Percentiles rank a stretch among this genome's conserved stretches.
Conservation (phyloP, 495 filamentous ascomycete genomes). For the Astrothelium subdiscretum region DNA sequence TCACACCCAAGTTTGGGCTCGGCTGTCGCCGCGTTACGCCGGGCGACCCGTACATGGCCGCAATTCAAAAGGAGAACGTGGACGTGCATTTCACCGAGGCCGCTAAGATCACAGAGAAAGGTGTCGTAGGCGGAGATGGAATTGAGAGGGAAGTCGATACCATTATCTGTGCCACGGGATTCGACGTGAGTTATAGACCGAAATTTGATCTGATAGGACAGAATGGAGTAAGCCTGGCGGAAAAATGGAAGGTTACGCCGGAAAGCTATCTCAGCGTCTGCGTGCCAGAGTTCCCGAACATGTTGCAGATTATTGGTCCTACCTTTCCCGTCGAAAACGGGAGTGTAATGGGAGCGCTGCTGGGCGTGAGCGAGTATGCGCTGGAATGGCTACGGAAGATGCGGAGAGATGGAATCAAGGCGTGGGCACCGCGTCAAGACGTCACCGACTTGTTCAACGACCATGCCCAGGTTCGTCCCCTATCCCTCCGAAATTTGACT, state of each 20-base stretch:
- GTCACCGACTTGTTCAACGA: conserved; percentile 25
- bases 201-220: conserved; percentile 26
- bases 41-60: conserved; percentile 27
- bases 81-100: conserved; percentile 28
- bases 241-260: conserved; percentile 25
- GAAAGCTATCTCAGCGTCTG: conserved; percentile 26
- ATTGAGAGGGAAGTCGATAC: conserved; percentile 25
- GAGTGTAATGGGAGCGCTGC: conserved; percentile 21
- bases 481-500: background rate
- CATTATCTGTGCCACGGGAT: conserved; percentile 30
- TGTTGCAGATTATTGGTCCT: conserved; percentile 7
- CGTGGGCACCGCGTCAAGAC: conserved; percentile 26
- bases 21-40: conserved; percentile 28
- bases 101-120: conserved; percentile 19
- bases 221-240: conserved; percentile 21
- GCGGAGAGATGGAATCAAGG: conserved; percentile 27
- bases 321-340: conserved; percentile 28
- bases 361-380: conserved; percentile 22
- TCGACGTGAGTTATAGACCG: conserved; percentile 27
- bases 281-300: conserved; percentile 28
- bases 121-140: conserved; percentile 26
- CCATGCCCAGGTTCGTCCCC: conserved; percentile 18
- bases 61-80: conserved; percentile 28
- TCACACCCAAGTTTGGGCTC: conserved; percentile 25
- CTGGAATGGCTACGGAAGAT: conserved; percentile 29